Evolutionary conservation across 208 protist species (phyloP).

Genomic region (Wallacemonas collosoma): DNA sequence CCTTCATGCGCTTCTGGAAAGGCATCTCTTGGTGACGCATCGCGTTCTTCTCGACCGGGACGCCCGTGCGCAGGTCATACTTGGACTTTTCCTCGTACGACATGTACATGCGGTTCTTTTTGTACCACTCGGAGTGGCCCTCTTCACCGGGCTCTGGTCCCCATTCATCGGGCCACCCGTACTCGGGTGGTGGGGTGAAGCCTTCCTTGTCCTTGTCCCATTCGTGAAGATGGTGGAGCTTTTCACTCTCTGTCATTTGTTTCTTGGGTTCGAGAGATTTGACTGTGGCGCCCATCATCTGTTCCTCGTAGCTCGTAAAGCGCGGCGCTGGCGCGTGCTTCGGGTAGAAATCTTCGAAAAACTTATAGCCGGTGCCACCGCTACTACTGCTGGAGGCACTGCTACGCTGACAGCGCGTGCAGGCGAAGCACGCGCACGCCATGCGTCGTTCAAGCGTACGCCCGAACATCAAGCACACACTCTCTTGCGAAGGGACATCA

Average conservation of each 20-base stretch:
- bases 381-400: slow-evolving; percentile 7
- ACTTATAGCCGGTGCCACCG: slow-evolving; percentile 65
- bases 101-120: slow-evolving; percentile 92
- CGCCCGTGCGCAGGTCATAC: slow-evolving; percentile 74
- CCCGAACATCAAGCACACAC: neutral
- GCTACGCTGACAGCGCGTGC: slow-evolving; percentile 5
- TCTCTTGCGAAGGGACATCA: neutral
- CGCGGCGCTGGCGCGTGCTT: slow-evolving; percentile 77
- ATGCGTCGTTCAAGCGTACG: neutral
- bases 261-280: slow-evolving; percentile 65
- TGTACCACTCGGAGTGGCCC: slow-evolving; percentile 86
- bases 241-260: slow-evolving; percentile 79
- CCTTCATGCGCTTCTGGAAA: slow-evolving; percentile 86
- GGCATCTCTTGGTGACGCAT: slow-evolving; percentile 90
- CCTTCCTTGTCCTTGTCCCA: slow-evolving; percentile 79
- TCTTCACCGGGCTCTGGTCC: slow-evolving; percentile 86
- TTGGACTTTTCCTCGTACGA: slow-evolving; percentile 87
- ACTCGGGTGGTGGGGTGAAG: slow-evolving; percentile 71
- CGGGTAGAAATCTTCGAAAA: slow-evolving; percentile 90
- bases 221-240: slow-evolving; percentile 76
- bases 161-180: slow-evolving; percentile 90
- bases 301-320: slow-evolving; percentile 78
- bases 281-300: slow-evolving; percentile 47
- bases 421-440: neutral
- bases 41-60: slow-evolving; percentile 86